Evolutionary conservation across 306 rosid genomes (phyloP).

Genomic region (Malus asiatica): DNA sequence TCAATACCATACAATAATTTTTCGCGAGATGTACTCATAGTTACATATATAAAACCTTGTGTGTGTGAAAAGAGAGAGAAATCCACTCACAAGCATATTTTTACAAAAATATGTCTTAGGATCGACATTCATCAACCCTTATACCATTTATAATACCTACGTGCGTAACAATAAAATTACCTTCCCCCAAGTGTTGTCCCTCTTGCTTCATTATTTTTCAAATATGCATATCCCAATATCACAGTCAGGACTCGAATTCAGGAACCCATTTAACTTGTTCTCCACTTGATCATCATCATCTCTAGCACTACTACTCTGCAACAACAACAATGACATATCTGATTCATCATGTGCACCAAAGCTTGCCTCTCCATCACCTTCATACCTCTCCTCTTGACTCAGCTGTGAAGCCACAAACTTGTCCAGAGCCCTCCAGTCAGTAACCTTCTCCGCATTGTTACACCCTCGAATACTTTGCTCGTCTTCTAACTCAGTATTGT

Average conservation of each 20-base stretch:
- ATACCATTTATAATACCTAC: slow-evolving; percentile 29
- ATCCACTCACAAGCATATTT: slow-evolving; percentile 37
- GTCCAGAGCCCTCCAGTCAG: slow-evolving; percentile 93
- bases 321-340: slow-evolving; percentile 43
- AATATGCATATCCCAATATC: slow-evolving; percentile 93
- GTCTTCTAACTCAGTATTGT: slow-evolving; percentile 32
- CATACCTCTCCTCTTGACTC: slow-evolving; percentile 58
- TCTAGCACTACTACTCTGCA: slow-evolving; percentile 34
- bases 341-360: slow-evolving; percentile 35
- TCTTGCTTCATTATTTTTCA: slow-evolving; percentile 45
- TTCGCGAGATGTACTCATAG: background rate
- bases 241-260: slow-evolving; percentile 51
- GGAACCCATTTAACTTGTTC: slow-evolving; percentile 49
- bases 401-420: slow-evolving; percentile 94
- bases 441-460: slow-evolving; percentile 34
- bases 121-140: slow-evolving; percentile 21
- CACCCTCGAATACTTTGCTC: slow-evolving; percentile 6
- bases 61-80: background rate
- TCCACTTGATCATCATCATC: slow-evolving; percentile 32
- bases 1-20: background rate
- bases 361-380: slow-evolving; percentile 36
- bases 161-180: background rate
- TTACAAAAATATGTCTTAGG: slow-evolving; percentile 35
- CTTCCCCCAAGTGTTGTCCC: background rate
- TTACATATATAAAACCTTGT: background rate